Evolutionary conservation across 140 eudicot genomes (phyloP).

Genomic region (Erigeron philadelphicus): DNA sequence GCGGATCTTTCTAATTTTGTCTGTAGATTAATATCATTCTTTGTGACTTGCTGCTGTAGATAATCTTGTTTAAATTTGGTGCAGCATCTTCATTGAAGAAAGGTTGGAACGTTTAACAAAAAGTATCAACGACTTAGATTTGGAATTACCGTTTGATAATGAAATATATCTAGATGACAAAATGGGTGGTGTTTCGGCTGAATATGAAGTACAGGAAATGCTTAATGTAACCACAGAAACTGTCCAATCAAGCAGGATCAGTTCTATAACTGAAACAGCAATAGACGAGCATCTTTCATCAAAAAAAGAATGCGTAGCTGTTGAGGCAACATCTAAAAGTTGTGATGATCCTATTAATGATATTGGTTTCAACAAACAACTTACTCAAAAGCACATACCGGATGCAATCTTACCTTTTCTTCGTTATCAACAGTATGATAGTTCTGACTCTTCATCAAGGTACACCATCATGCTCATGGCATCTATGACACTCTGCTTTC

Average conservation of each 20-base stretch:
- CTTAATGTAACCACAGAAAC: conserved; percentile 40
- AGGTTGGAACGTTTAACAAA: conserved; percentile 76
- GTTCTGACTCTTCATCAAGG: conserved; percentile 91
- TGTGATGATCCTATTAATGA: conserved; percentile 33
- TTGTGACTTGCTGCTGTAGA: background rate
- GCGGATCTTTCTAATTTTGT: background rate
- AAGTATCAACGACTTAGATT: conserved; percentile 47
- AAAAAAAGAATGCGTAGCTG: conserved; percentile 34
- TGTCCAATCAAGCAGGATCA: conserved; percentile 37
- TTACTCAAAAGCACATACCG: conserved; percentile 46
- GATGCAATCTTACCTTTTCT: conserved; percentile 61
- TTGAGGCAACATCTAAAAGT: conserved; percentile 25
- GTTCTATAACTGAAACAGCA: conserved; percentile 26
- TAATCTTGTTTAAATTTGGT: conserved; percentile 15
- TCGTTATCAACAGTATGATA: conserved; percentile 61
- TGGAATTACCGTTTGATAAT: conserved; percentile 38
- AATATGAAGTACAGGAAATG: conserved; percentile 33
- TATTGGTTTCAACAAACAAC: conserved; percentile 33
- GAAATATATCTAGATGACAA: conserved; percentile 41
- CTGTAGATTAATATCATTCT: conserved; percentile 6
- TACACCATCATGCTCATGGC: conserved; percentile 24
- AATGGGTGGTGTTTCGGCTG: conserved; percentile 28
- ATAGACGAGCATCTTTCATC: conserved; percentile 28
- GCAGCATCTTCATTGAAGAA: conserved; percentile 87
- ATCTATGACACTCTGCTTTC: conserved; percentile 13